These are phyloP conservation scores for Elongisporangium undulatum DNA, from an alignment of 352 stramenopile genomes.

Conservation along the genomic window DNA sequence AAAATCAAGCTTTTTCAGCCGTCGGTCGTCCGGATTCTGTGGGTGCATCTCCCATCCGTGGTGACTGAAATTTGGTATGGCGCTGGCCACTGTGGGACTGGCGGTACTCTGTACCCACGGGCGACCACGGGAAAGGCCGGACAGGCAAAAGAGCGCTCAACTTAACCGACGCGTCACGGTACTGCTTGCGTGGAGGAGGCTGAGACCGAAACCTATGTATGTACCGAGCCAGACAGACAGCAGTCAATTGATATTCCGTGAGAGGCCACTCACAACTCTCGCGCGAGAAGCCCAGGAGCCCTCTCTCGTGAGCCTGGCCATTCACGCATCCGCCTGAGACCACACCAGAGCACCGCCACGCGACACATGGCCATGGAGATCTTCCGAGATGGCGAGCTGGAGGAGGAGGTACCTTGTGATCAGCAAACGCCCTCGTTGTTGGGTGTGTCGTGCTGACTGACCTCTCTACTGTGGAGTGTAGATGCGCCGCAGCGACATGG, in stretches of 20 bases:
- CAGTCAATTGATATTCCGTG: background rate
- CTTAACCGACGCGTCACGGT: background rate
- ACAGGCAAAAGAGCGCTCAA: background rate
- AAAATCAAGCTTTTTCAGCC: background rate
- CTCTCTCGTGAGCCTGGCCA: background rate
- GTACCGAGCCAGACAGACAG: background rate
- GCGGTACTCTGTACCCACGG: background rate
- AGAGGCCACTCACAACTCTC: no score
- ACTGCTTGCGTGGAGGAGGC: background rate
- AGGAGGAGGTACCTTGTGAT: slow-evolving; percentile 63
- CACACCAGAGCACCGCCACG: background rate
- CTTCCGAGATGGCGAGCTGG: slow-evolving; percentile 74
- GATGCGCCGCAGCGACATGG: slow-evolving; percentile 56
- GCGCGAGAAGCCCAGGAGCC: background rate
- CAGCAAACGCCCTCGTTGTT: no score
- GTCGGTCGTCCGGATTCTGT: background rate
- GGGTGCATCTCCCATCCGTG: no score
- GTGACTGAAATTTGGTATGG: background rate
- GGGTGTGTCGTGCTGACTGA: background rate
- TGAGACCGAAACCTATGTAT: background rate
- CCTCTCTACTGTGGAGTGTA: slow-evolving; percentile 7
- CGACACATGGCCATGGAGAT: slow-evolving; percentile 53
- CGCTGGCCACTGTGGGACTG: background rate
- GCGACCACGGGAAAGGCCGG: background rate
- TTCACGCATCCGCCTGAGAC: background rate